Evolutionary conservation across 1,284 basidiomycete genomes (phyloP).

Genomic region (Coriolopsis trogii): DNA sequence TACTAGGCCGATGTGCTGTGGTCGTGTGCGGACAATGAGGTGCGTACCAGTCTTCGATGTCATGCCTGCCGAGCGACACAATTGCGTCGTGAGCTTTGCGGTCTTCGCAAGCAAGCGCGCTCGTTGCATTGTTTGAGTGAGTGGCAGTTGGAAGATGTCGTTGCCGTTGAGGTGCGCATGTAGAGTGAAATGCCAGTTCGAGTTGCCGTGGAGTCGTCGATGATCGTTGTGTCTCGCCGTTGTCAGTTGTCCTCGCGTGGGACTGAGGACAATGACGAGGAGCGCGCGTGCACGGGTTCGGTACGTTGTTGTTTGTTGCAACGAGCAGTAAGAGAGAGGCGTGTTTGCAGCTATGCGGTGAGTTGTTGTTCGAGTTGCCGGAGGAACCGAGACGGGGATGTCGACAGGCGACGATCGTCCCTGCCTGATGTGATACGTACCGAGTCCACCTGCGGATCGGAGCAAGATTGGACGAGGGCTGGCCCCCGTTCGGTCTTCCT

Average conservation of each 20-base stretch:
- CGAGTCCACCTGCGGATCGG: not conserved
- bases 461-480: too few species aligned
- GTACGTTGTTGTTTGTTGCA: too few species aligned
- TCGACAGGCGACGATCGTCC: not conserved
- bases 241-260: too few species aligned
- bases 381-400: not conserved
- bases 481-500: not conserved
- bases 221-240: too few species aligned
- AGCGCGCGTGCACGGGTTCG: not conserved
- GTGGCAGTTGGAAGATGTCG: too few species aligned
- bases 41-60: not conserved
- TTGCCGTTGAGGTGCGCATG: too few species aligned
- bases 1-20: conserved; percentile 3
- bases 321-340: too few species aligned
- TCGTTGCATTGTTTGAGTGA: not conserved
- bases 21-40: conserved; percentile 18
- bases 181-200: too few species aligned
- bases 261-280: not conserved
- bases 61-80: conserved; percentile 1
- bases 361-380: not conserved
- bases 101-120: not conserved
- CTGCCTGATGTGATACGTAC: not conserved
- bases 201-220: too few species aligned
- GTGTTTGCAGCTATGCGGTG: too few species aligned
- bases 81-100: too few species aligned